Conservation (phyloP, 768 basidiomycete genomes). For the Tulasnella sp. region DNA sequence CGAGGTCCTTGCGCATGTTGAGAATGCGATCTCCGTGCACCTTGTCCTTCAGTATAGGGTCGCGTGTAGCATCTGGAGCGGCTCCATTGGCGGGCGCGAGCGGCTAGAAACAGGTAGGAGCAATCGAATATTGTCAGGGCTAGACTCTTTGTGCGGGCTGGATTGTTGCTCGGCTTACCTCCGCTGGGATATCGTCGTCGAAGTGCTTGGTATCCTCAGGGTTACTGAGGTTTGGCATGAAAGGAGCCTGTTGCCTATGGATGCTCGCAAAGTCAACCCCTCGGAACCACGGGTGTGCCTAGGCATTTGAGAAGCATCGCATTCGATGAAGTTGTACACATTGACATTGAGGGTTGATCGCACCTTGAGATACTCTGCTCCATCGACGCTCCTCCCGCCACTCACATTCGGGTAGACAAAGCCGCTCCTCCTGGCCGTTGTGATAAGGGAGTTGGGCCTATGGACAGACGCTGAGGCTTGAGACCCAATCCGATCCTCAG, state of each 20-base stretch:
- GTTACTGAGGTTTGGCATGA: conserved; percentile 68
- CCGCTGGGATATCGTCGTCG: conserved; percentile 84
- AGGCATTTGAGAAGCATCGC: background rate
- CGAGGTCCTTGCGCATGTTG: conserved; percentile 80
- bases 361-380: conserved; percentile 86
- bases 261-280: conserved; percentile 86
- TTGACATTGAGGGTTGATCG: background rate
- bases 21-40: conserved; percentile 78
- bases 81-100: conserved; percentile 82
- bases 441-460: conserved; percentile 66
- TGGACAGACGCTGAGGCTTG: conserved; percentile 54
- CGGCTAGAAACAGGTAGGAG: conserved; percentile 39
- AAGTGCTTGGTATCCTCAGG: conserved; percentile 92
- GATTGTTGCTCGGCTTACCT: conserved; percentile 40
- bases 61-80: conserved; percentile 71
- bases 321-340: background rate
- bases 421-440: conserved; percentile 62
- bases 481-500: conserved; percentile 85
- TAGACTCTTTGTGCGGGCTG: conserved; percentile 24
- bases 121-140: too few species aligned
- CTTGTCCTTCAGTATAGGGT: conserved; percentile 78
- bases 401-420: conserved; percentile 44
- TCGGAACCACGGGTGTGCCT: conserved; percentile 84
- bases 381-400: conserved; percentile 49
- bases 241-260: conserved; percentile 74